Evolutionary conservation across 495 filamentous ascomycete species (phyloP).

Genomic region (Chaetomidium leptoderma): DNA sequence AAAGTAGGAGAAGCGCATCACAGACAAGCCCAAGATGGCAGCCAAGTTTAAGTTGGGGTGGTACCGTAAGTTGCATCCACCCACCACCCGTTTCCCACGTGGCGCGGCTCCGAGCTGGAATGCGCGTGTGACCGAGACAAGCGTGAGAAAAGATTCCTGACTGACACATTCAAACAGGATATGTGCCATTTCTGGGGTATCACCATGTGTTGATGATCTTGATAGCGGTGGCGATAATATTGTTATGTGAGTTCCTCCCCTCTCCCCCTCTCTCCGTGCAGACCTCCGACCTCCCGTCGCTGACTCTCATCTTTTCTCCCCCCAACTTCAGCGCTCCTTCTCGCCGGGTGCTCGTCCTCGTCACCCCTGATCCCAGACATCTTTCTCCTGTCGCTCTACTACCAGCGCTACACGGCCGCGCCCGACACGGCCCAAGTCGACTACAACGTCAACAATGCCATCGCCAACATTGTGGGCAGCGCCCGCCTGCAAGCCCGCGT

Average conservation of each 20-base stretch:
- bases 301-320: neutral
- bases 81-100: neutral
- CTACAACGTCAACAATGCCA: constrained; percentile 72
- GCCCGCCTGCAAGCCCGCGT: constrained; percentile 66
- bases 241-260: constrained; percentile 68
- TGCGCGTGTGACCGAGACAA: neutral
- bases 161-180: constrained; percentile 52
- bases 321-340: constrained; percentile 72
- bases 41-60: constrained; percentile 43
- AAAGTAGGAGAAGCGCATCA: neutral
- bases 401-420: constrained; percentile 59
- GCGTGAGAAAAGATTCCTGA: constrained; percentile 1
- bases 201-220: constrained; percentile 98
- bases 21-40: constrained; percentile 20
- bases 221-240: constrained; percentile 87
- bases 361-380: constrained; percentile 72
- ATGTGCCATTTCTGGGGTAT: constrained; percentile 93
- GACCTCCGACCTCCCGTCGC: neutral
- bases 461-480: constrained; percentile 65
- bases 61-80: constrained; percentile 37
- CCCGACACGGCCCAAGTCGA: constrained; percentile 75
- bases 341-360: constrained; percentile 75
- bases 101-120: neutral
- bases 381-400: constrained; percentile 75
- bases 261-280: constrained; percentile 1